Evolutionary conservation across 176 grass and related monocot genomes (phyloP).

Genomic region (Triticum timopheevii): DNA sequence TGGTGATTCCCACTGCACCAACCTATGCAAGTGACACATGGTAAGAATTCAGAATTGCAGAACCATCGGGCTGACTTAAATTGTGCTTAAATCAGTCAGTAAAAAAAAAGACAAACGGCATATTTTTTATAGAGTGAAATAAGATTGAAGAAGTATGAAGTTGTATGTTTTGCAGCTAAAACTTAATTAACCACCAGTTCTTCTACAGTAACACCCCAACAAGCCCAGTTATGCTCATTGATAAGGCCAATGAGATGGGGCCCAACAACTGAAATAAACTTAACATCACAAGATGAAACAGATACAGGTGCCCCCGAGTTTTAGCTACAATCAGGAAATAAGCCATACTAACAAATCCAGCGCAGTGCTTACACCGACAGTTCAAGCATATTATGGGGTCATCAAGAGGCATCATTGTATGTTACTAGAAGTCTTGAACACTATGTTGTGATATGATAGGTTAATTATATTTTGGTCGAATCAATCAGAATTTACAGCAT

Average conservation of each 20-base stretch:
- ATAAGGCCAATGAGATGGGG: background rate
- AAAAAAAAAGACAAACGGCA: too few relatives aligned
- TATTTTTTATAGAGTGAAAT: background rate
- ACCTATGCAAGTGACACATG: constrained; percentile 48
- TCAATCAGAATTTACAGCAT: background rate
- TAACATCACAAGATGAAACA: background rate
- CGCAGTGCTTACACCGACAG: background rate
- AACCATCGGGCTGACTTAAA: background rate
- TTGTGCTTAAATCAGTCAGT: background rate
- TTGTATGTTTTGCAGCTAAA: background rate
- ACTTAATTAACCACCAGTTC: background rate
- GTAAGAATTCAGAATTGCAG: background rate
- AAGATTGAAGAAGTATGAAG: background rate
- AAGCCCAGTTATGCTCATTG: background rate
- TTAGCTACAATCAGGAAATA: background rate
- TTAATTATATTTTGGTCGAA: background rate
- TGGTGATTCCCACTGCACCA: constrained; percentile 62
- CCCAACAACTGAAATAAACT: background rate
- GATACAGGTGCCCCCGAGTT: background rate
- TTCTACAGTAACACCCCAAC: background rate
- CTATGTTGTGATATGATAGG: background rate
- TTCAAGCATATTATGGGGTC: background rate
- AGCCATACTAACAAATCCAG: background rate
- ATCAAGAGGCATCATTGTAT: background rate
- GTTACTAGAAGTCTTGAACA: background rate